phyloP scores from a whole-genome alignment of 139 green algal genomes.

The Asterochloris sp. region DNA sequence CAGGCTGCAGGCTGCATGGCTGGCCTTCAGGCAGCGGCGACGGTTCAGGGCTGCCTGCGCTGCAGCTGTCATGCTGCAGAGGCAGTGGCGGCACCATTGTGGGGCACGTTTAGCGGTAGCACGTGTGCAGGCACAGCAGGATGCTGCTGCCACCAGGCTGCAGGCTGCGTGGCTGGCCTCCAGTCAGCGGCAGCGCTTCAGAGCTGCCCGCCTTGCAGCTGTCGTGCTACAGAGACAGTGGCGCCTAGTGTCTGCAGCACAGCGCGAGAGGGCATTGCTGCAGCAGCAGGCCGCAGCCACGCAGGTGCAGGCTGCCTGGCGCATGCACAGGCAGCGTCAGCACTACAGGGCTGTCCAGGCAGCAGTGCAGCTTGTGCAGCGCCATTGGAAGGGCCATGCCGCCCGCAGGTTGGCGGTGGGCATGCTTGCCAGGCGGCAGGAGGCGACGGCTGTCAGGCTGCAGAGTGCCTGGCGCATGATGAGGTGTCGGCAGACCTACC shows the following conservation, averaged over 20 bases:
- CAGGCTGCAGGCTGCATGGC: background rate
- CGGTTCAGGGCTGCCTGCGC: too few relatives aligned
- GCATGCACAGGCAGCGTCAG: background rate
- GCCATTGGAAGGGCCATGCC: background rate
- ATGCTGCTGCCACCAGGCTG: conserved; percentile 13
- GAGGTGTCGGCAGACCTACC: background rate
- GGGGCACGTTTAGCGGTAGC: background rate
- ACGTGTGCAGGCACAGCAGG: background rate
- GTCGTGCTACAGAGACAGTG: conserved; percentile 9
- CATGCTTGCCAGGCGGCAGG: background rate
- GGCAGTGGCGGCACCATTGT: background rate
- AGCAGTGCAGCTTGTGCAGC: background rate
- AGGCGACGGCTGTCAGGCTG: background rate
- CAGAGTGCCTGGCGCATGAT: background rate
- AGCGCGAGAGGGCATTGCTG: background rate
- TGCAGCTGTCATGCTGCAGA: background rate
- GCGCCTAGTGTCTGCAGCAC: background rate
- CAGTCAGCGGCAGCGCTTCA: conserved; percentile 7
- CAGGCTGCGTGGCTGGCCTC: conserved; percentile 34
- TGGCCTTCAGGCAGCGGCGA: background rate
- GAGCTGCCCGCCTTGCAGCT: conserved; percentile 11
- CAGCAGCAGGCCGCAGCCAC: conserved; percentile 1
- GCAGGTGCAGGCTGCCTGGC: conserved; percentile 7
- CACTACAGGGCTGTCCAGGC: background rate
- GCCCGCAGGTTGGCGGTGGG: background rate